Evolutionary conservation across 331 rosid genomes (phyloP), one percentile per base, ranked within the genome.

Genomic region (Telfairia occidentalis): DNA sequence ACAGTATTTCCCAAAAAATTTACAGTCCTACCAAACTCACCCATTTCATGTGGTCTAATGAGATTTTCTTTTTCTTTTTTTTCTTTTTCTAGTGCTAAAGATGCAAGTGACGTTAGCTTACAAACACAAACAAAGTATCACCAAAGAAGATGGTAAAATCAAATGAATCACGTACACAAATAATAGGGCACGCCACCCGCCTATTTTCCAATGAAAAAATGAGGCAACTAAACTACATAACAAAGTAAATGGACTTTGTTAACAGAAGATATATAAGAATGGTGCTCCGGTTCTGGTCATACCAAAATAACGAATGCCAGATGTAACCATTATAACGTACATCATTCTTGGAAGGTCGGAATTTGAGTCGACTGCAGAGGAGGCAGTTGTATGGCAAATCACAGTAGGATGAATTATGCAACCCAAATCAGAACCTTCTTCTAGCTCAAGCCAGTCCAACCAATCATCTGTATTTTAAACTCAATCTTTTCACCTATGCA

Each of bases 401-500:
- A 77, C 63, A 73, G 80, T 84, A 74, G n/a, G n/a, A n/a, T n/a
- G n/a, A n/a, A n/a, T n/a, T n/a, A n/a, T n/a, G n/a, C n/a, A n/a
- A n/a, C 40, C 66, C 50, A 35, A 50, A 67, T 24, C 48, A 48
- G 45, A 71, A 71, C 60, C 60, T 48, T 48, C 45, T 28, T 16
- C 30, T 18, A 48, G 48, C 60, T 48, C 76, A 71, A 71, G 46
- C 76, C 76, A 71, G 29, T 30, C n/a, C 60, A 71, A 71, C 19
- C 45, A 71, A 71, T 46, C 43, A 43, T 45, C 58, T 71, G 46
- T 48, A 7, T 1, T 71, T 29, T 11, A 12, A 67, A 48, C 48
- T 46, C 29, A 30, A 71, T 43, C 60, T 78, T 79, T 71, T 78
- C 87, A 82, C 80, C 66, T 81, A 82, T 86, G 84, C 79, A 75